Percentiles rank a stretch among this genome's conserved stretches.
These are phyloP conservation scores for Penicillium italicum DNA, from an alignment of 2,329 filamentous ascomycete species.

Conservation along the genomic window DNA sequence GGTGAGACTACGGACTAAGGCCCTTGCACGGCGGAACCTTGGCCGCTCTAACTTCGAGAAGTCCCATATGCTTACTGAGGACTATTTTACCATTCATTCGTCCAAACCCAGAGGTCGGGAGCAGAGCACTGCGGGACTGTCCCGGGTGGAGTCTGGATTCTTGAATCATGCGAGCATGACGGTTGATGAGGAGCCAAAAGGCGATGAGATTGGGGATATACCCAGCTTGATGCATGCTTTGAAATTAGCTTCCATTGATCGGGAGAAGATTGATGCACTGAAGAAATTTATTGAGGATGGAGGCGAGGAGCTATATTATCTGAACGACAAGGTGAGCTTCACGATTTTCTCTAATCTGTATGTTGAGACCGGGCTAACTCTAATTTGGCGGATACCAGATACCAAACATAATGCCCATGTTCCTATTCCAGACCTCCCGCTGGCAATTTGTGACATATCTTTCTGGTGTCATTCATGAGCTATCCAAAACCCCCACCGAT, in stretches of 20 bases:
- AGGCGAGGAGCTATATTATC: slow-evolving; percentile 68
- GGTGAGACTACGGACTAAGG: slow-evolving; percentile 74
- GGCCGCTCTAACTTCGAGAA: slow-evolving; percentile 38
- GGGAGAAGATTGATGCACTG: slow-evolving; percentile 83
- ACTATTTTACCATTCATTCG: slow-evolving; percentile 75
- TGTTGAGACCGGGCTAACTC: background rate
- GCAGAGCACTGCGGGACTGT: slow-evolving; percentile 38
- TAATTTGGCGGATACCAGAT: slow-evolving; percentile 48
- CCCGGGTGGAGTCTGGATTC: slow-evolving; percentile 28
- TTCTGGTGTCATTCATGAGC: slow-evolving; percentile 58
- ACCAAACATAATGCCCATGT: slow-evolving; percentile 77
- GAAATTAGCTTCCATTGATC: slow-evolving; percentile 71
- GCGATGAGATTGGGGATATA: slow-evolving; percentile 61
- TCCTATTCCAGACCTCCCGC: slow-evolving; percentile 86
- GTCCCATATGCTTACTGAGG: slow-evolving; percentile 65
- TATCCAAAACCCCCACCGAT: slow-evolving; percentile 46
- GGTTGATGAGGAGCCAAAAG: slow-evolving; percentile 42
- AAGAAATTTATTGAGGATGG: slow-evolving; percentile 77
- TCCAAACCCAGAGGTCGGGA: slow-evolving; percentile 46
- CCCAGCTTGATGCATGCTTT: slow-evolving; percentile 66
- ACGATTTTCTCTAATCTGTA: background rate
- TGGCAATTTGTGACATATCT: slow-evolving; percentile 70
- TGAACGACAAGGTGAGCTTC: slow-evolving; percentile 57
- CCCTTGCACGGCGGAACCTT: slow-evolving; percentile 21
- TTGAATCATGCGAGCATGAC: slow-evolving; percentile 40